Evolutionary conservation across 2,329 filamentous ascomycete genomes (phyloP).

Genomic region (Epichloe glyceriae): DNA sequence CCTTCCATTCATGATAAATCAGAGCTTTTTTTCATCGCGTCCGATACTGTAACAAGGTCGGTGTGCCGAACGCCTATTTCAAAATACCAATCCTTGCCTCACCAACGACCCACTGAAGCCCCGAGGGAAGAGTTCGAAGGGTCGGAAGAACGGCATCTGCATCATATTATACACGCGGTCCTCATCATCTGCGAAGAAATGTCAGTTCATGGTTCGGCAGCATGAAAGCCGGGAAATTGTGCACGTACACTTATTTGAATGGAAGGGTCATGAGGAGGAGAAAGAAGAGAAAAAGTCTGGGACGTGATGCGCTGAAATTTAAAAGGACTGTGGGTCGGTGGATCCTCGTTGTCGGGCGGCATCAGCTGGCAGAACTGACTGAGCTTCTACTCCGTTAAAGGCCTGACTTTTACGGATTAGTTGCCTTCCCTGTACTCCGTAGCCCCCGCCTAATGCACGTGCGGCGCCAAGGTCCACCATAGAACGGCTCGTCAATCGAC

Average conservation of each 20-base stretch:
- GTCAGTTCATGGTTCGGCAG: conserved; percentile 20
- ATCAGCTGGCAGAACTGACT: conserved; percentile 3
- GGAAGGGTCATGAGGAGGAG: conserved; percentile 79
- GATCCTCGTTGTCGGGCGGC: conserved; percentile 1
- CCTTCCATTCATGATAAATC: conserved; percentile 43
- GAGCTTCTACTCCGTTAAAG: too few species aligned
- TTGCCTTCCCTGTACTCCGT: too few species aligned
- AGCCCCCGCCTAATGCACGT: too few species aligned
- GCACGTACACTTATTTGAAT: conserved; percentile 90
- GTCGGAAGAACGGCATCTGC: conserved; percentile 50
- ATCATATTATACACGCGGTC: conserved; percentile 95
- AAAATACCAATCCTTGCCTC: conserved; percentile 54
- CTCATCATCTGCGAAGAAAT: conserved; percentile 77
- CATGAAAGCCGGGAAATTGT: conserved; percentile 6
- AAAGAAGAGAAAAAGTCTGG: conserved; percentile 35
- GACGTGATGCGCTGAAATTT: conserved; percentile 21
- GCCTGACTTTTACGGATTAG: too few species aligned
- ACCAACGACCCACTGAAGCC: conserved; percentile 79
- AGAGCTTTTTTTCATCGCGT: conserved; percentile 97
- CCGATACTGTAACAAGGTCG: conserved; percentile 91
- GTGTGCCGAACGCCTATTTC: conserved; percentile 99
- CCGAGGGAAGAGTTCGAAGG: conserved; percentile 70
- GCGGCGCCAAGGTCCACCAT: too few species aligned
- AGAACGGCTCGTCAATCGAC: background rate
- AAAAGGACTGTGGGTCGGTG: conserved; percentile 13